phyloP scores from a whole-genome alignment of 1,284 basidiomycete genomes.

The Marasmius sp. region DNA sequence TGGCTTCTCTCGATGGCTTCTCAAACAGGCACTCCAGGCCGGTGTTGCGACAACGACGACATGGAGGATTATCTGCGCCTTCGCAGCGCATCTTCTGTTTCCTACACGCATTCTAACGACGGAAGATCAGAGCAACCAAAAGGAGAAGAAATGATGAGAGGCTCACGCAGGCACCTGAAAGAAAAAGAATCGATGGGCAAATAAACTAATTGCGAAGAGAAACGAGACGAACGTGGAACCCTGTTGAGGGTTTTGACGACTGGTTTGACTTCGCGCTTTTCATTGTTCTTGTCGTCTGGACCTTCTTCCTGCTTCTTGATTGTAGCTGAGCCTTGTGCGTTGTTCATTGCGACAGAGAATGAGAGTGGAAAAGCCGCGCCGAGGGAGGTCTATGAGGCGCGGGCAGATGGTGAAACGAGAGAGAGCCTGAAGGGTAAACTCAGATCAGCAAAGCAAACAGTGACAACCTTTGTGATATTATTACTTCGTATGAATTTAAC shows the following conservation, averaged over 20 bases:
- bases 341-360: slow-evolving; percentile 7
- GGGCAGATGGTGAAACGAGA: slow-evolving; percentile 3
- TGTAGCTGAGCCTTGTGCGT: neutral
- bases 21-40: slow-evolving; percentile 88
- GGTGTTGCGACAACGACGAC: slow-evolving; percentile 83
- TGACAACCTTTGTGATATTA: slow-evolving; percentile 4
- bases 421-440: neutral
- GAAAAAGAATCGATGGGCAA: slow-evolving; percentile 15
- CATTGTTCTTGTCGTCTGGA: slow-evolving; percentile 36
- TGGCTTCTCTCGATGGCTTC: slow-evolving; percentile 82
- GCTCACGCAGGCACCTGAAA: slow-evolving; percentile 75
- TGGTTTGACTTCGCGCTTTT: slow-evolving; percentile 66
- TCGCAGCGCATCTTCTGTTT: slow-evolving; percentile 90
- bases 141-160: slow-evolving; percentile 7
- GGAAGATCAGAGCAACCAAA: slow-evolving; percentile 15
- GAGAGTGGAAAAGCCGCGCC: neutral
- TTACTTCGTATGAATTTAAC: neutral
- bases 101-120: slow-evolving; percentile 71
- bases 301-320: slow-evolving; percentile 39
- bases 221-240: slow-evolving; percentile 68
- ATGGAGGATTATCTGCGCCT: slow-evolving; percentile 89
- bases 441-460: slow-evolving; percentile 7
- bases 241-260: slow-evolving; percentile 74
- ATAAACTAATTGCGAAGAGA: slow-evolving; percentile 16
- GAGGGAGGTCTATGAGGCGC: neutral